Evolutionary conservation across 2,329 filamentous ascomycete species (phyloP), one percentile per base, ranked within the genome.

Genomic region (Diaporthe ampelina): DNA sequence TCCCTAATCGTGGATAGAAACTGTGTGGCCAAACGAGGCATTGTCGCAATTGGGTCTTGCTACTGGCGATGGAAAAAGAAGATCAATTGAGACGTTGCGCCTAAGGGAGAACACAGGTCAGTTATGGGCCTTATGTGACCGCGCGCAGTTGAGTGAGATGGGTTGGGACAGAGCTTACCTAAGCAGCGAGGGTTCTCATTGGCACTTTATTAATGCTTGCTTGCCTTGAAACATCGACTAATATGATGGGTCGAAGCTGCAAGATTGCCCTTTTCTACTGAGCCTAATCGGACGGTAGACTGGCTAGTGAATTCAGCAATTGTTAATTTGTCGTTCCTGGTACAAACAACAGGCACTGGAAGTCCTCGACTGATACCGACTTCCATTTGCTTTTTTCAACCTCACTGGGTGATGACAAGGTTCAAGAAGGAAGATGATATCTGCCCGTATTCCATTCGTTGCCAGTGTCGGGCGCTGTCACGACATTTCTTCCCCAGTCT

Each of bases 1-100:
- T 85, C 84, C 70, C 90, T 88, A 72, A 96, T 89, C 72, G 90
- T 89, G 15, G 84, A 83, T 70, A 96, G 89, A 81, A 95, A 97
- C 77, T 93, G 87, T 77, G 91, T 86, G 29, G 94, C 84, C 57
- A 93, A 88, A 50, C 91, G 87, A 54, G 63, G 15, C 84, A 94
- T 94, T 67, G 78, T 79, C 74, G 74, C 54, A 32, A 26, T 11
- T 11, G 17, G 61, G n/a, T 61, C 37, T n/a, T 19, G 48, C 13
- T 63, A 26, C 32, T 40, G 15, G 17, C 11, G 9, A 54, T 54
- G 32, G 3, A 52, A 21, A 40, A 29, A 5, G 45, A 54, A 32
- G 21, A 13, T 54, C 17, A 26, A 17, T 40, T 17, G 13, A 67
- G 63, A 10, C 63, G 52, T 24, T 32, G 32, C 1, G 24, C n/a